Evolutionary conservation across 495 filamentous ascomycete species (phyloP).

Genomic region (Thozetella sp.): DNA sequence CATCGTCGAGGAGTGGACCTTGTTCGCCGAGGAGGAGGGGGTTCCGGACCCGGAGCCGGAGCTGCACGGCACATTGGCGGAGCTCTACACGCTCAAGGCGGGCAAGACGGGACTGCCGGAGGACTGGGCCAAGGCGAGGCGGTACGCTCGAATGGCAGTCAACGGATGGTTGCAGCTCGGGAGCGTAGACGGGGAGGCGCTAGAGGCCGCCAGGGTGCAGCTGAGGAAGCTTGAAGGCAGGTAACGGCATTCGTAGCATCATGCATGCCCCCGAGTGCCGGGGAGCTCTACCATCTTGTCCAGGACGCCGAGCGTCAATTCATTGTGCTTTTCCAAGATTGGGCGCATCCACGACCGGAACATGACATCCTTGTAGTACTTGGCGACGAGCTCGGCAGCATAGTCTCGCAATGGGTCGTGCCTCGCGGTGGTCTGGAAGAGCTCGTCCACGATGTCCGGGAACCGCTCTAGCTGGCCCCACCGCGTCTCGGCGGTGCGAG

Average conservation of each 20-base stretch:
- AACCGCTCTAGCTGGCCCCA: slow-evolving; percentile 2
- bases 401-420: background rate
- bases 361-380: background rate
- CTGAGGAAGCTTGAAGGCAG: slow-evolving; percentile 11
- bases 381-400: background rate
- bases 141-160: slow-evolving; percentile 36
- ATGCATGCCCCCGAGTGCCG: background rate
- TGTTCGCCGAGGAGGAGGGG: slow-evolving; percentile 30
- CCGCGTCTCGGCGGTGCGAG: background rate
- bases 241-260: background rate
- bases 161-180: slow-evolving; percentile 34
- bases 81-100: slow-evolving; percentile 30
- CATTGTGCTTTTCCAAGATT: background rate
- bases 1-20: slow-evolving; percentile 28
- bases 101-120: slow-evolving; percentile 18
- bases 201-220: slow-evolving; percentile 25
- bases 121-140: slow-evolving; percentile 23
- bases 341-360: background rate
- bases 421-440: background rate
- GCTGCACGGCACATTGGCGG: slow-evolving; percentile 35
- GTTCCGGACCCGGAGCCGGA: slow-evolving; percentile 30
- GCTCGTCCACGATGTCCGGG: background rate
- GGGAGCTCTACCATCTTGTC: background rate
- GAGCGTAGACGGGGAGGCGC: slow-evolving; percentile 29
- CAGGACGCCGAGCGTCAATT: background rate